A percentile compares a stretch with the other conserved stretches of the same genome.
These are phyloP conservation scores for Hygrophorus russula DNA, from an alignment of 768 basidiomycete genomes.

Conservation along the genomic window DNA sequence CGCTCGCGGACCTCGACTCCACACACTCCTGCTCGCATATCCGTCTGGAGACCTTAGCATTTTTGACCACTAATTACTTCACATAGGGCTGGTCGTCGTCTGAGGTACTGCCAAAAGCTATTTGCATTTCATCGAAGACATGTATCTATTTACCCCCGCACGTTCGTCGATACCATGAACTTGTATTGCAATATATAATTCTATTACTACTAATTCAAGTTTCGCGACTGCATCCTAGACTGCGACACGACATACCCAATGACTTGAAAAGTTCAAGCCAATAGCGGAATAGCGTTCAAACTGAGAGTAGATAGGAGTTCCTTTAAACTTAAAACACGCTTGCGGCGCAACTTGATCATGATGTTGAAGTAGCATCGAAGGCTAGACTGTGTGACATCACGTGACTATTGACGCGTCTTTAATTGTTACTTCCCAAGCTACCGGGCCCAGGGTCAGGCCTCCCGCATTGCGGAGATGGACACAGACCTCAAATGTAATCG, in stretches of 20 bases:
- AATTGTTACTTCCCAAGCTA: no score
- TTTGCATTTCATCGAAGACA: neutral
- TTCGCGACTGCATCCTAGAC: no score
- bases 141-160: neutral
- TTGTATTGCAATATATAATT: neutral
- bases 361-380: no score
- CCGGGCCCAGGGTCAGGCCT: neutral
- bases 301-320: no score
- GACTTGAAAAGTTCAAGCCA: no score
- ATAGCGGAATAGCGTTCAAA: no score
- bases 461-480: slow-evolving; percentile 39
- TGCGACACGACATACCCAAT: no score
- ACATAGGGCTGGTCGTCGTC: neutral
- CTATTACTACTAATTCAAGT: neutral
- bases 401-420: no score
- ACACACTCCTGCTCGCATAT: slow-evolving; percentile 38
- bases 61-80: neutral
- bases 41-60: slow-evolving; percentile 55
- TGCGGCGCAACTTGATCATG: no score
- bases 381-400: no score
- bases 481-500: slow-evolving; percentile 69
- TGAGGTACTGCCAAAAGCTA: no score
- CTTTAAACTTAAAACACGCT: no score
- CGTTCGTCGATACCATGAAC: neutral
- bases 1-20: slow-evolving; percentile 31